Conservation (phyloP, 148 eudicot species). For the Gaultheria prostrata region DNA sequence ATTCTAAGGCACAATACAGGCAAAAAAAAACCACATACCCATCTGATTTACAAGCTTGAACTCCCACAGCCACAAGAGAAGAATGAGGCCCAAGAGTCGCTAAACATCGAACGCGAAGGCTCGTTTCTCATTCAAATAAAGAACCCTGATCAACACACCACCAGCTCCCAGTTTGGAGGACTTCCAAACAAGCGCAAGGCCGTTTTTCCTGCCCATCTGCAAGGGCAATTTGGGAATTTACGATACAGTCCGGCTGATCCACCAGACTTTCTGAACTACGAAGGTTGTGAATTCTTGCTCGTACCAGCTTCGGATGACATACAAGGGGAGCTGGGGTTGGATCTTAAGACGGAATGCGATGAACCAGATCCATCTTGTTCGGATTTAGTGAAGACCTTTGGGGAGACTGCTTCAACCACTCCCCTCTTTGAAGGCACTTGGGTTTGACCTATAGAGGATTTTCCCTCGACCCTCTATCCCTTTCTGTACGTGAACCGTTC, state of each 20-base stretch:
- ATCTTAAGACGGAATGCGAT: constrained; percentile 29
- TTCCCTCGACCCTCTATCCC: not conserved
- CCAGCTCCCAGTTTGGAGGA: constrained; percentile 40
- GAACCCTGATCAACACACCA: constrained; percentile 43
- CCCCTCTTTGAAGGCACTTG: constrained; percentile 72
- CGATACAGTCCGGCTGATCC: constrained; percentile 57
- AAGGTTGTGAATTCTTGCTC: constrained; percentile 78
- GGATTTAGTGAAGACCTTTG: constrained; percentile 63
- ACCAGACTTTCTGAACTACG: constrained; percentile 70
- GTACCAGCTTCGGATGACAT: constrained; percentile 67
- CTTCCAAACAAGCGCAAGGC: constrained; percentile 62
- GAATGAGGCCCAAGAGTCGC: constrained; percentile 44
- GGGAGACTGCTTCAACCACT: constrained; percentile 37
- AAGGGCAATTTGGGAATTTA: constrained; percentile 47
- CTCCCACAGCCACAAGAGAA: constrained; percentile 42
- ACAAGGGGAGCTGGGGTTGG: constrained; percentile 63
- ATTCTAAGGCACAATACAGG: constrained; percentile 52
- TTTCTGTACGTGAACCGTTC: not conserved
- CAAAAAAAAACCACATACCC: constrained; percentile 54
- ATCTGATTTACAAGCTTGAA: constrained; percentile 71
- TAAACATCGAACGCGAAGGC: constrained; percentile 54
- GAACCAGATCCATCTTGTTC: constrained; percentile 43
- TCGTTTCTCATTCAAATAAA: constrained; percentile 70
- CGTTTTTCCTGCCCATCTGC: constrained; percentile 58
- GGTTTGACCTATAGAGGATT: constrained; percentile 24